phyloP scores from a whole-genome alignment of 2,329 filamentous ascomycete genomes.

The Chaetomium sp. region DNA sequence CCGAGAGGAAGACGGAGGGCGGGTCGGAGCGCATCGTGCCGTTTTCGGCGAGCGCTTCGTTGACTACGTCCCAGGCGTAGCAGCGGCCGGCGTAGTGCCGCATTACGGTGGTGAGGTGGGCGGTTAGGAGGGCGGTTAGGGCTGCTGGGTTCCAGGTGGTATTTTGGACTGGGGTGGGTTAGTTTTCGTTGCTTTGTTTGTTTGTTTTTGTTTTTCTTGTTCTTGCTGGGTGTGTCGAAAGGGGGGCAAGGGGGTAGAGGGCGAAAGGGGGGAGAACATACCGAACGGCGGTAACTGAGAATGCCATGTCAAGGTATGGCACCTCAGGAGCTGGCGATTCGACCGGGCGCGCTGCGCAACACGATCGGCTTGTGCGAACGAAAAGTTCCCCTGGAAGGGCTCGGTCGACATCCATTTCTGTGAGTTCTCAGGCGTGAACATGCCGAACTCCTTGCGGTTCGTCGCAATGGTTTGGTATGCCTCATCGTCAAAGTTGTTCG shows the following conservation, averaged over 20 bases:
- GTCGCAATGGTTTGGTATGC: slow-evolving; percentile 43
- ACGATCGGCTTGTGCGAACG: slow-evolving; percentile 44
- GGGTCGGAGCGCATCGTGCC: slow-evolving; percentile 33
- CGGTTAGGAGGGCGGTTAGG: slow-evolving; percentile 44
- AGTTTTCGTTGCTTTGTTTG: background rate
- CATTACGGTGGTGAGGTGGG: slow-evolving; percentile 44
- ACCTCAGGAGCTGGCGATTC: slow-evolving; percentile 41
- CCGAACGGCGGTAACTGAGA: slow-evolving; percentile 43
- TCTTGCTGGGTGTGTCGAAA: background rate
- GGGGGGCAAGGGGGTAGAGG: background rate
- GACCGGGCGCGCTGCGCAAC: slow-evolving; percentile 30
- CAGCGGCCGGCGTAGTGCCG: slow-evolving; percentile 41
- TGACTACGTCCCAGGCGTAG: slow-evolving; percentile 49
- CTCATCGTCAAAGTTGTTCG: slow-evolving; percentile 42
- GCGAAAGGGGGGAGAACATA: slow-evolving; percentile 4
- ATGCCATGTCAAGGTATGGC: slow-evolving; percentile 45
- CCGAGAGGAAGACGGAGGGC: slow-evolving; percentile 36
- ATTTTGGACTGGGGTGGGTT: slow-evolving; percentile 14
- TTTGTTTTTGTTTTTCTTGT: background rate
- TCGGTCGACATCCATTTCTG: slow-evolving; percentile 52
- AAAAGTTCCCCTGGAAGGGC: slow-evolving; percentile 44
- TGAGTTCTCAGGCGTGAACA: slow-evolving; percentile 50
- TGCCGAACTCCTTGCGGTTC: slow-evolving; percentile 48
- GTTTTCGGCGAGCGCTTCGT: slow-evolving; percentile 44
- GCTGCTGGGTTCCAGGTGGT: slow-evolving; percentile 45